Evolutionary conservation across 2,329 filamentous ascomycete species (phyloP), one percentile per base, ranked within the genome.

Genomic region (Mycosphaerella sp.): DNA sequence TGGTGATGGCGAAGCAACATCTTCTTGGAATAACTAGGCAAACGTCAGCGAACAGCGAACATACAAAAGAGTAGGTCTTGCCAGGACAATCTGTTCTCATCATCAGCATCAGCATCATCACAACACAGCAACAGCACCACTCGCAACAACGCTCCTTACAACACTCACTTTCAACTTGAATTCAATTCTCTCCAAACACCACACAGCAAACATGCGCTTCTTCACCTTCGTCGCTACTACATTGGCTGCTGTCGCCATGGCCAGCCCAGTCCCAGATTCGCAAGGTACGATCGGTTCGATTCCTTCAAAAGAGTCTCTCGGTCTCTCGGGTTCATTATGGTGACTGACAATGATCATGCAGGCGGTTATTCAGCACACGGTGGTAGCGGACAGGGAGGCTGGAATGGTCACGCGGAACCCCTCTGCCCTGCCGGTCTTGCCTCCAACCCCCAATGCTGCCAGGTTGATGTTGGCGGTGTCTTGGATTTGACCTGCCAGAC

Each of bases 191-290:
- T 7, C 32, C 32, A 2, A 34, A 7, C 45, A 34, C 21, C 21
- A 42, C 36, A 32, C 44, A 48, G n/a, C 39, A 45, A 53, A 17
- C 23, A 53, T 53, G 51, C 51, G 29, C 10, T 53, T 53, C 51
- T 47, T 53, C 32, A 17, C 51, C 3, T 17, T 45, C 48, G 36
- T 40, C 45, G 44, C 38, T 29, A 44, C 51, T 43, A 48, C 51
- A n/a, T 47, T 53, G 17, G 23, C 45, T 21, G 51, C 51, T 31
- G 17, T 53, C 17, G 39, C 51, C 14, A 31, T 32, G n/a, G 51
- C 51, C 32, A 31, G 36, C 21, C 51, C 51, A 31, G 45, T 48
- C n/a, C 36, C 51, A 39, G 32, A 34, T 7, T 7, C 6, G 32
- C 36, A 53, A 48, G 45, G 45, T 40, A 38, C 8, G 32, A 7